phyloP scores from a whole-genome alignment of 208 protist genomes.

The Acanthamoeba divionensis region DNA sequence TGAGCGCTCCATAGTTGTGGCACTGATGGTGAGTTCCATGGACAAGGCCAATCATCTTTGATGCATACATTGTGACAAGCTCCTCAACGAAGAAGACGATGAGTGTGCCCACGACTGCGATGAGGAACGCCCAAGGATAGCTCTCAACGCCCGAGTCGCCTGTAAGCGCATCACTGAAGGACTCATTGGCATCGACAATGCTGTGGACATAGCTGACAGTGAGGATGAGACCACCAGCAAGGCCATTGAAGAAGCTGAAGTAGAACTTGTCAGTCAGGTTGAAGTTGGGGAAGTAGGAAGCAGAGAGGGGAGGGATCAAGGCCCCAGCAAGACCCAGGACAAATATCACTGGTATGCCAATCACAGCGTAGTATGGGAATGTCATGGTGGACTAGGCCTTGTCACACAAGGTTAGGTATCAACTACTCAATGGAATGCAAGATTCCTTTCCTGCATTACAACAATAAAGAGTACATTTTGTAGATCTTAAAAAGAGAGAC shows the following conservation, averaged over 20 bases:
- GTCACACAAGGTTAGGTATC: too few relatives aligned
- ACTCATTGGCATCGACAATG: neutral
- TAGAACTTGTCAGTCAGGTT: neutral
- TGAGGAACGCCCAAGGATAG: neutral
- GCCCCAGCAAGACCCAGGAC: neutral
- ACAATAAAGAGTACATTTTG: too few relatives aligned
- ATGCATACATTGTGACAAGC: too few relatives aligned
- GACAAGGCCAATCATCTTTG: too few relatives aligned
- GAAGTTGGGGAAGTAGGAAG: neutral
- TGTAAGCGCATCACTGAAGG: neutral
- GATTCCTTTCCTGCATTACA: too few relatives aligned
- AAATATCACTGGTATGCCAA: slow-evolving; percentile 32
- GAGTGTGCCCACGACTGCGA: slow-evolving; percentile 16
- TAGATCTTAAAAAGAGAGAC: too few relatives aligned
- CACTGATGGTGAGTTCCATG: too few relatives aligned
- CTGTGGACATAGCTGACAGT: neutral
- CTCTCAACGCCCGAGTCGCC: neutral
- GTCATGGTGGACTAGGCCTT: neutral
- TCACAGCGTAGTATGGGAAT: neutral
- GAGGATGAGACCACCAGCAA: slow-evolving; percentile 6
- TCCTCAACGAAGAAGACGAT: slow-evolving; percentile 18
- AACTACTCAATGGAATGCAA: too few relatives aligned
- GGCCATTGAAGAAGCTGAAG: slow-evolving; percentile 45
- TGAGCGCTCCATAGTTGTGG: too few relatives aligned
- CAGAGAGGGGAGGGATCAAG: neutral